Base-by-base conservation (phyloP, 352 stramenopile species). In the Pythium brachiatum region DNA sequence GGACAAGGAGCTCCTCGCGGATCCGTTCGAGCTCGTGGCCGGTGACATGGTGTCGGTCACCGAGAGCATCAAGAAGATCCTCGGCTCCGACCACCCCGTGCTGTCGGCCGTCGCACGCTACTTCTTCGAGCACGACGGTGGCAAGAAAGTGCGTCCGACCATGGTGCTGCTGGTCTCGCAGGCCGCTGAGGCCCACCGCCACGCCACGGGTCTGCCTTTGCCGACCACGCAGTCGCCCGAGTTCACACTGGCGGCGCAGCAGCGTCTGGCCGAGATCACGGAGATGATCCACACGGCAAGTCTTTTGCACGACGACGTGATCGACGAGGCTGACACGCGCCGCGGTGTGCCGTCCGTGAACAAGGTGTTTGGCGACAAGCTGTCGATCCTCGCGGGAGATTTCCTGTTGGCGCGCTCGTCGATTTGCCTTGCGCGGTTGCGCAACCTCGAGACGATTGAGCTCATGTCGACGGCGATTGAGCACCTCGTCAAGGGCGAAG, bases 281-380 rank as follows among this genome's bases (percentile, higher is more conserved):
- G 97, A 99, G 83, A 98, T 99, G 92, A 99, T 99, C 76, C 97
- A 99, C 81, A 99, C 97, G 21, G 96, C 97, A 56, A 98, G 88
- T 73, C 67, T 99, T 39, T 97, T 99, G 71, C 97, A 99, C 73
- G 97, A 99, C 79, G 97, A 99, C 72, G 97, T 99, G 53, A 99
- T 99, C 70, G 97, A 99, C 71, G 90, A 97, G 61, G 91, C 97
- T 16, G 96, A 99, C 65, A 99, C 94, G 57, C 89, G 97, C 2
- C 88, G 97, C 16, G 96, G 96, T 7, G 78, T 95, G 21, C 82
- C 95, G 25, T 95, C 94, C 3, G 96, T 98, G 31, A 99, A 99
- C 76, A 92, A 93, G 44, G 85, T 98, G 21, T 99, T 99, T 82
- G 97, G 97, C 43, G 98, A 97, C 75, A 99, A 99, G 73, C 93